Evolutionary conservation across 2,329 filamentous ascomycete genomes (phyloP).

Genomic region (Ophiostoma sp.): DNA sequence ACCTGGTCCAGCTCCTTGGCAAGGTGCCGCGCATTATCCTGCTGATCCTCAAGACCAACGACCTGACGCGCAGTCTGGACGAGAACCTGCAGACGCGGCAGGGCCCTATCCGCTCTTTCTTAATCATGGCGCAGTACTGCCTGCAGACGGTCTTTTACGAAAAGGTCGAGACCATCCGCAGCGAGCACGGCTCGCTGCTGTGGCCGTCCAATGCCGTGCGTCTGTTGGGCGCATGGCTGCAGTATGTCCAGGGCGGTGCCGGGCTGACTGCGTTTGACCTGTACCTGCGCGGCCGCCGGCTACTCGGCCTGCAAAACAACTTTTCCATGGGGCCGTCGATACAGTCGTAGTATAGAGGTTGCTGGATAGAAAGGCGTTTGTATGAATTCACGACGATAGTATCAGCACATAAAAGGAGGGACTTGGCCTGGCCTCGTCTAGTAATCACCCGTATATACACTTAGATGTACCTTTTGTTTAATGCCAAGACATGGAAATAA

Average conservation of each 20-base stretch:
- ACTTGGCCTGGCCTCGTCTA: neutral
- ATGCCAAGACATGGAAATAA: neutral
- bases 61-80: slow-evolving; percentile 87
- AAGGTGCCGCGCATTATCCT: slow-evolving; percentile 88
- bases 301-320: slow-evolving; percentile 33
- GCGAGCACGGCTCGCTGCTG: slow-evolving; percentile 48
- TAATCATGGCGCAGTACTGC: slow-evolving; percentile 66
- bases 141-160: slow-evolving; percentile 61
- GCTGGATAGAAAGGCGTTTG: neutral
- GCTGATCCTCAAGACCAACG: slow-evolving; percentile 95
- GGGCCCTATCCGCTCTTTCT: slow-evolving; percentile 59
- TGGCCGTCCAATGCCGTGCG: slow-evolving; percentile 54
- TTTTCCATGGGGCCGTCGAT: slow-evolving; percentile 13
- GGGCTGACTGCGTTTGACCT: slow-evolving; percentile 61
- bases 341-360: neutral
- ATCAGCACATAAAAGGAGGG: neutral
- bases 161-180: slow-evolving; percentile 53
- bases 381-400: neutral
- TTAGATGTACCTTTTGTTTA: neutral
- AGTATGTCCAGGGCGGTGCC: slow-evolving; percentile 55
- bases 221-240: slow-evolving; percentile 52
- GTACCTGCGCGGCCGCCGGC: slow-evolving; percentile 52
- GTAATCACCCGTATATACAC: neutral
- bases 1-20: slow-evolving; percentile 81
- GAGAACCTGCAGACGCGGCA: slow-evolving; percentile 76